Evolutionary conservation across 805 yeast genomes (phyloP), one percentile per base, ranked within the genome.

Genomic region (Candida saitoana): DNA sequence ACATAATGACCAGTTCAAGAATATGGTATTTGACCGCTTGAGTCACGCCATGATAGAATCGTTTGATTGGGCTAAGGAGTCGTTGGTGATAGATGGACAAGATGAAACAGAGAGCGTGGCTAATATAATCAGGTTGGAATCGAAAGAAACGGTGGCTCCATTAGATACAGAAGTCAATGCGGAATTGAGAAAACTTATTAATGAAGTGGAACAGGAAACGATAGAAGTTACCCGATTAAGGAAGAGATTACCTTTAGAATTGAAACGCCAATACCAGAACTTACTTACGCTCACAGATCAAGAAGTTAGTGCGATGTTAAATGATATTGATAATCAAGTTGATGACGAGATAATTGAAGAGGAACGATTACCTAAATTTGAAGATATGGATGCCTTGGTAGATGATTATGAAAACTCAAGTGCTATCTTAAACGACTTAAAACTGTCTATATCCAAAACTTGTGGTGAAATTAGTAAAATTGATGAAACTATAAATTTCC

Each of bases 81-180:
- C 82, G 6, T 48, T 87, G 47, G 67, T 74, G 1, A 69, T 87
- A 12, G 84, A 80, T 52, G 90, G 86, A 4, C 17, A 29, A n/a
- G 45, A 36, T 18, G 42, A 39, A 3, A 7, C 25, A 2, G 32
- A 17, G n/a, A 4, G 18, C 5, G 39, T 45, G 6, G 55, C 52
- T 20, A 72, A 71, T 34, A 54, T 68, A 49, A 45, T 68, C 6
- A 48, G 63, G 17, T 46, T 63, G 30, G 50, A 52, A 27, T 60
- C 67, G 4, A 49, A 34, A 31, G 70, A 65, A 43, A 73, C 73
- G 43, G 71, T 79, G 6, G 93, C 83, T 55, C 88, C 90, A 1
- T 84, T 83, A 58, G 91, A 87, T 54, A 61, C 74, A 31, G 80
- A 73, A 15, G 59, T 84, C 44, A 82, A 84, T 57, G 80, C 76